A percentile compares a stretch with the other conserved stretches of the same genome.
phyloP scores from a whole-genome alignment of 2,329 filamentous ascomycete genomes.

The Fusarium pseudonygamai region DNA sequence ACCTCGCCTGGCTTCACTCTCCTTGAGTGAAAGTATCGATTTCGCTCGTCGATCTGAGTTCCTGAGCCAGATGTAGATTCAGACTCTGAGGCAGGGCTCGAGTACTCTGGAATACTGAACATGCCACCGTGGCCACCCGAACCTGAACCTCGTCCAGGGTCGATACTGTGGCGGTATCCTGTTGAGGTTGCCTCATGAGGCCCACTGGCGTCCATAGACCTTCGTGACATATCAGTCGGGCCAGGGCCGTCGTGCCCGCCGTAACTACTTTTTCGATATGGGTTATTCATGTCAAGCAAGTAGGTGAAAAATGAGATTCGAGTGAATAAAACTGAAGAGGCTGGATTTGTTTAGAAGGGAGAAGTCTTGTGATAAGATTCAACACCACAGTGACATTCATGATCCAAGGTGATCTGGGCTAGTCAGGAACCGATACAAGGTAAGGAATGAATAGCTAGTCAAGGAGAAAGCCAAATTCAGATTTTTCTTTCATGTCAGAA shows the following conservation, averaged over 20 bases:
- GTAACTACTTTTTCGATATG: constrained; percentile 23
- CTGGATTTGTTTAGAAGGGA: constrained; percentile 5
- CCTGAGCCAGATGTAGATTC: constrained; percentile 53
- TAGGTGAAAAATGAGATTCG: neutral
- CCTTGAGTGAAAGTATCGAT: constrained; percentile 77
- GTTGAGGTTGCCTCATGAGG: constrained; percentile 13
- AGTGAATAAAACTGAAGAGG: neutral
- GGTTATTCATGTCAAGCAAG: constrained; percentile 13
- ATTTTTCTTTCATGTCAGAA: neutral
- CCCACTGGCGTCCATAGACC: constrained; percentile 19
- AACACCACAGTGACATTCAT: neutral
- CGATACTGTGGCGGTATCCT: constrained; percentile 26
- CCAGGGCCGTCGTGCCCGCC: constrained; percentile 7
- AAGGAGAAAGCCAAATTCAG: neutral
- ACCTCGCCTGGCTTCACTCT: constrained; percentile 76
- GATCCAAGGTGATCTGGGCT: neutral
- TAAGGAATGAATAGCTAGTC: constrained; percentile 7
- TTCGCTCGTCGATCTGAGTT: constrained; percentile 51
- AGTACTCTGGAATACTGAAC: constrained; percentile 35
- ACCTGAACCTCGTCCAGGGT: constrained; percentile 7
- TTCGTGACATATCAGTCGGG: constrained; percentile 18
- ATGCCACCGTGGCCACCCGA: constrained; percentile 29
- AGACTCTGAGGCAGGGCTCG: constrained; percentile 49
- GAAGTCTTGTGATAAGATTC: constrained; percentile 12
- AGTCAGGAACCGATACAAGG: constrained; percentile 12